Percentiles rank a stretch among this genome's conserved stretches.
Evolutionary conservation across 768 basidiomycete genomes (phyloP).

Genomic region (Russula dissimulans): DNA sequence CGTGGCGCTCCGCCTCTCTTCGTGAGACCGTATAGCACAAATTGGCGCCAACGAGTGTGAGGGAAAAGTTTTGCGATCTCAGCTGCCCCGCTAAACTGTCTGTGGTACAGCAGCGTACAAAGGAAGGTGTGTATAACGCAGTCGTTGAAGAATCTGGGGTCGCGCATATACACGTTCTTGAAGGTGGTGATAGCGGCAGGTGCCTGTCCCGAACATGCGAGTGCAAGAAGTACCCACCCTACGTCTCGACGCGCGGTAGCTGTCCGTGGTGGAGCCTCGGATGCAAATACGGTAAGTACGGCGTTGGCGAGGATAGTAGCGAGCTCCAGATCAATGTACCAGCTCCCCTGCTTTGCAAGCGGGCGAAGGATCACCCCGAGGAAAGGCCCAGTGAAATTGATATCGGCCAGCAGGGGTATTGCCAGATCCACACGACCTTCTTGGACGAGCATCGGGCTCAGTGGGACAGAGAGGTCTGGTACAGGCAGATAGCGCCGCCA

Average conservation of each 20-base stretch:
- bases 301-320: slow-evolving; percentile 11
- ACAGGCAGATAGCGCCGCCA: slow-evolving; percentile 16
- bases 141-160: slow-evolving; percentile 33
- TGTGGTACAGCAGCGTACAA: slow-evolving; percentile 32
- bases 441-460: slow-evolving; percentile 10
- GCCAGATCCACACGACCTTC: slow-evolving; percentile 17
- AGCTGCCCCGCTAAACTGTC: slow-evolving; percentile 32
- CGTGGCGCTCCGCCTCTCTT: not conserved
- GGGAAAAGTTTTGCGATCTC: slow-evolving; percentile 20
- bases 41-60: slow-evolving; percentile 26
- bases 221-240: slow-evolving; percentile 31
- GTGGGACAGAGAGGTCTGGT: slow-evolving; percentile 2
- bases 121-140: slow-evolving; percentile 31
- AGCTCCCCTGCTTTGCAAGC: slow-evolving; percentile 7
- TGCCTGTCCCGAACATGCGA: slow-evolving; percentile 31
- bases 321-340: slow-evolving; percentile 13
- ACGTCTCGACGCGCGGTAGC: slow-evolving; percentile 31
- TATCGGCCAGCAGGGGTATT: slow-evolving; percentile 4
- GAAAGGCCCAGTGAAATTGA: slow-evolving; percentile 2
- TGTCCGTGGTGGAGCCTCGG: slow-evolving; percentile 30
- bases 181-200: slow-evolving; percentile 32
- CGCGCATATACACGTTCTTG: slow-evolving; percentile 29
- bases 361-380: slow-evolving; percentile 28
- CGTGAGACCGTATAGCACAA: slow-evolving; percentile 21
- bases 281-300: slow-evolving; percentile 31